Base-by-base conservation (phyloP, 768 basidiomycete genomes). In the Suillus plorans region DNA sequence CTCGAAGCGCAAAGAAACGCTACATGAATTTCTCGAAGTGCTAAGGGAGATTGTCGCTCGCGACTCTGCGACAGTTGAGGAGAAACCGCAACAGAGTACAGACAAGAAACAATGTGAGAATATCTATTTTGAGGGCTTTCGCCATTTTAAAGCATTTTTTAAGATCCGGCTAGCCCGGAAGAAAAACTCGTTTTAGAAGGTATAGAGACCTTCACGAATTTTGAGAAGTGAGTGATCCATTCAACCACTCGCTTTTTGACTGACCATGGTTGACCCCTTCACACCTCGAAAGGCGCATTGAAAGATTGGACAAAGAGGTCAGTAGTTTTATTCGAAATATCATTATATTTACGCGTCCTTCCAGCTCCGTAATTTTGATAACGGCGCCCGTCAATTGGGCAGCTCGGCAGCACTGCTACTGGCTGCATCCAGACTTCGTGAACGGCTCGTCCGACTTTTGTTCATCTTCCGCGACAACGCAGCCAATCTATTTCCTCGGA, bases 171-270 rank as follows among this genome's bases (percentile, higher is more conserved):
- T 20, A 79, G 77, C 52, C 77, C 80, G 58, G 83, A 86, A 60
- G 85, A 86, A 64, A 81, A 81, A 63, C 69, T 82, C 37, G 80
- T 82, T 65, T 79, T 74, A 64, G 81, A 82, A 6, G 84, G 85
- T 4, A 83, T 83, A 4, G 82, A 82, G 47, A 70, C 78, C 20
- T 86, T 86, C 72, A 71, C 76, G 57, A 76, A 69, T 56, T 85
- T 85, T 66, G 78, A 86, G 68, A 80, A 73, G 84, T 83, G 58
- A n/a, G 80, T 67, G 5, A 20, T 50, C n/a, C 20, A 36, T 49
- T 25, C 49, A 64, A 58, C 58, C 18, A 49, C 7, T 45, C 60
- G n/a, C 63, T 49, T 53, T 64, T 55, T n/a, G 63, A 39, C 64
- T 65, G 28, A 66, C 52, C 52, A 16, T 5, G 61, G 18, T 39